Evolutionary conservation across 73 alveolate species (phyloP).

Genomic region (Tetrahymena thermophila): DNA sequence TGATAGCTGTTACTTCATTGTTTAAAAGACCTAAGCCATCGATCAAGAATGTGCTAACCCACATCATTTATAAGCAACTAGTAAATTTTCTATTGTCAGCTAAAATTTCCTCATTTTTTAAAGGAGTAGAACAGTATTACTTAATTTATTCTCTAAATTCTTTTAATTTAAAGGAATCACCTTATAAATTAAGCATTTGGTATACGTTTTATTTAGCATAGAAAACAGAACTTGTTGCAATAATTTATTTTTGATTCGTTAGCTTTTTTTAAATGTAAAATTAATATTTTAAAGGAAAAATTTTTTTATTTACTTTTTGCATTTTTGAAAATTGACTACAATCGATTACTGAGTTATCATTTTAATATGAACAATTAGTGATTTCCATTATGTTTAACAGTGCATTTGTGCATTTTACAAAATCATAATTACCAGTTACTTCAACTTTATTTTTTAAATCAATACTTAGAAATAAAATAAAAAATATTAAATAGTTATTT

Average conservation of each 20-base stretch:
- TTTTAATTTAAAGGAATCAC: too few species aligned
- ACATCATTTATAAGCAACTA: neutral
- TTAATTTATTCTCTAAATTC: neutral
- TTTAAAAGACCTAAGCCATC: neutral
- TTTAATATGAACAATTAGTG: neutral
- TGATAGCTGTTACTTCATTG: neutral
- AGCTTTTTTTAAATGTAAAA: neutral
- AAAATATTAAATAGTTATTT: too few species aligned
- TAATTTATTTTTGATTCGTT: neutral
- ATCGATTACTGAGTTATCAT: neutral
- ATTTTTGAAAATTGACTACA: neutral
- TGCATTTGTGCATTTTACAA: neutral
- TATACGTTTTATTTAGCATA: neutral
- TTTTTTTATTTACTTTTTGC: neutral
- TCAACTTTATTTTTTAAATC: too few species aligned
- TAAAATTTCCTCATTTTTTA: too few species aligned
- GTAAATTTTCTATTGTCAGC: neutral
- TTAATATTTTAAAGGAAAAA: too few species aligned
- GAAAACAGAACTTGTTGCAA: neutral
- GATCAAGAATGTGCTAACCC: neutral
- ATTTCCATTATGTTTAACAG: neutral
- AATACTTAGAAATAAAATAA: too few species aligned
- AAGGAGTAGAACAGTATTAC: neutral
- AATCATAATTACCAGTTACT: neutral
- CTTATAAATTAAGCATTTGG: neutral